Evolutionary conservation across 768 basidiomycete species (phyloP).

Genomic region (Harrya chromipes): DNA sequence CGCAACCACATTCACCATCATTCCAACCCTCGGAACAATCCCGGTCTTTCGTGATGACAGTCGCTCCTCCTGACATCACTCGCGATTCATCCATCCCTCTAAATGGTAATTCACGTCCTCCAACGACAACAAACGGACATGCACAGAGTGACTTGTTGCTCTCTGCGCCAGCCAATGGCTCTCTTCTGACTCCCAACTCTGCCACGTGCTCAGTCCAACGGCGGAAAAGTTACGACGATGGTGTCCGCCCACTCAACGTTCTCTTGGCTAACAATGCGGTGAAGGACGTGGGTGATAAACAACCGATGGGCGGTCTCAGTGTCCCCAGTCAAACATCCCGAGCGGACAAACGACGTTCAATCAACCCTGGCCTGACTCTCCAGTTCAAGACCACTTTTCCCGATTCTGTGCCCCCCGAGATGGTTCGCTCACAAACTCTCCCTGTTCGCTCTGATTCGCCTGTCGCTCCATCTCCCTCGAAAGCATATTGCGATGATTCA

Average conservation of each 20-base stretch:
- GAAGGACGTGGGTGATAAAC: slow-evolving; percentile 7
- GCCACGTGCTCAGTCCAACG: slow-evolving; percentile 18
- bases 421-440: slow-evolving; percentile 30
- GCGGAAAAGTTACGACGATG: slow-evolving; percentile 46
- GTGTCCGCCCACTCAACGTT: slow-evolving; percentile 38
- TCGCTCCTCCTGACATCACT: slow-evolving; percentile 37
- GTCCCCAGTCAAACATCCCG: slow-evolving; percentile 34
- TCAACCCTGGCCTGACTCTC: slow-evolving; percentile 49
- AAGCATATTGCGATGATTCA: slow-evolving; percentile 12
- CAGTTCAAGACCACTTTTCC: slow-evolving; percentile 16
- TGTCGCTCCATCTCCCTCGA: slow-evolving; percentile 17
- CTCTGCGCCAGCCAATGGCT: slow-evolving; percentile 15
- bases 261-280: slow-evolving; percentile 24
- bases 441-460: slow-evolving; percentile 28
- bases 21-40: slow-evolving; percentile 27
- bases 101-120: background rate
- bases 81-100: slow-evolving; percentile 3
- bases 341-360: slow-evolving; percentile 49
- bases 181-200: slow-evolving; percentile 20
- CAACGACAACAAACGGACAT: background rate
- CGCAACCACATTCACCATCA: background rate
- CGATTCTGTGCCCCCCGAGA: slow-evolving; percentile 22
- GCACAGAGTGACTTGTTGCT: too few relatives aligned
- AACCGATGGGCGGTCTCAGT: slow-evolving; percentile 16
- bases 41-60: slow-evolving; percentile 41